Conservation (phyloP, 2,329 filamentous ascomycete genomes). For the Alternaria triticimaculans region DNA sequence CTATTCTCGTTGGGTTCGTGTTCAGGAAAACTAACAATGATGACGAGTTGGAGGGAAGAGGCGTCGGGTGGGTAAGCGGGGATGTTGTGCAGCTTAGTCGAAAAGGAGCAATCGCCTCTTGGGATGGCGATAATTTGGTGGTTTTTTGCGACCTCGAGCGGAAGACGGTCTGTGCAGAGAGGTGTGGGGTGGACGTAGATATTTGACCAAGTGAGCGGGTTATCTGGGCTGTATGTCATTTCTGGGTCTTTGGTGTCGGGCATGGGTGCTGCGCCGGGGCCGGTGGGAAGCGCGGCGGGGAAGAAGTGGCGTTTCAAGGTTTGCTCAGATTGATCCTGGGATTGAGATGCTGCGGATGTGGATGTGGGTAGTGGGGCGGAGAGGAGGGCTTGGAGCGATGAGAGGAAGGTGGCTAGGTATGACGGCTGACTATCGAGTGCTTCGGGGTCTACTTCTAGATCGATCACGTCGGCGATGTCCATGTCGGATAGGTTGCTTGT, state of each 20-base stretch:
- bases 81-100: slow-evolving; percentile 82
- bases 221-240: slow-evolving; percentile 35
- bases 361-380: slow-evolving; percentile 30
- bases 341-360: slow-evolving; percentile 9
- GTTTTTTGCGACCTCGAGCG: slow-evolving; percentile 57
- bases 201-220: slow-evolving; percentile 70
- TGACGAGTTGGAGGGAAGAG: slow-evolving; percentile 75
- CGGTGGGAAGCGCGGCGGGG: slow-evolving; percentile 62
- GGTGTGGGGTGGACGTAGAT: slow-evolving; percentile 73
- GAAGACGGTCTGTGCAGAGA: slow-evolving; percentile 67
- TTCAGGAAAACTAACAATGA: slow-evolving; percentile 73
- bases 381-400: slow-evolving; percentile 46
- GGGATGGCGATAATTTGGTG: slow-evolving; percentile 83
- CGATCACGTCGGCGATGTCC: slow-evolving; percentile 28
- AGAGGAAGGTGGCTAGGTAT: slow-evolving; percentile 44
- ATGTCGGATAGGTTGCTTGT: slow-evolving; percentile 32
- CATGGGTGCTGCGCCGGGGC: slow-evolving; percentile 71
- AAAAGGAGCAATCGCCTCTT: slow-evolving; percentile 85
- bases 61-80: slow-evolving; percentile 72
- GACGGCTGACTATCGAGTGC: slow-evolving; percentile 34
- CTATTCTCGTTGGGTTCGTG: slow-evolving; percentile 48
- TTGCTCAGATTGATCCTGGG: slow-evolving; percentile 15
- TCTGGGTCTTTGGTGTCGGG: slow-evolving; percentile 62
- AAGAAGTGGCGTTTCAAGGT: slow-evolving; percentile 39
- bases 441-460: slow-evolving; percentile 35